These are phyloP conservation scores for Medicago ruthenica DNA, from an alignment of 306 rosid genomes.

Conservation along the genomic window DNA sequence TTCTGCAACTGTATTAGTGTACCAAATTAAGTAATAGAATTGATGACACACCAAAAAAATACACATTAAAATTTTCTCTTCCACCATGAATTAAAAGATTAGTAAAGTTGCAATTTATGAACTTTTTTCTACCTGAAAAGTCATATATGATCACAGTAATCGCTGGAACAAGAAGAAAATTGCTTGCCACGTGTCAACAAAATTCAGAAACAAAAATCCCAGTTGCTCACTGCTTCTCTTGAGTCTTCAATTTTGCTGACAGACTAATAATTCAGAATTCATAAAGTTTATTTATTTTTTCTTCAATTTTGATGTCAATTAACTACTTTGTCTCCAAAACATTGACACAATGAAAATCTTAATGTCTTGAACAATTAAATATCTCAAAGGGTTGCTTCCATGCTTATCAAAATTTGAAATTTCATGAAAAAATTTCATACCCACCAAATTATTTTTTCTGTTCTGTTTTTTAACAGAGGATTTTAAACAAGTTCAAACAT, in stretches of 20 bases:
- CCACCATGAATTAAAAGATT: constrained; percentile 31
- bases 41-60: neutral
- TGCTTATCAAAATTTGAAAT: constrained; percentile 32
- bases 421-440: constrained; percentile 25
- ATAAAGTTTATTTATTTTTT: neutral
- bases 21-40: constrained; percentile 26
- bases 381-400: constrained; percentile 21
- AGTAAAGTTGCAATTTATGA: constrained; percentile 1
- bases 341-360: constrained; percentile 12
- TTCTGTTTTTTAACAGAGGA: neutral
- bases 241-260: constrained; percentile 43
- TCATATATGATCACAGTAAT: constrained; percentile 45
- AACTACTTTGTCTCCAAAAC: constrained; percentile 3
- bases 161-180: constrained; percentile 30
- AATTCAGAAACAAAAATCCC: constrained; percentile 30
- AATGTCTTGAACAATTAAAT: constrained; percentile 4
- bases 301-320: constrained; percentile 3
- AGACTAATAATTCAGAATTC: constrained; percentile 40
- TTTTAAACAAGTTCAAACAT: constrained; percentile 27
- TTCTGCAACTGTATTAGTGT: constrained; percentile 38
- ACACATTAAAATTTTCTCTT: neutral
- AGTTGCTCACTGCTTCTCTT: constrained; percentile 17
- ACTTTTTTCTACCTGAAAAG: constrained; percentile 50
- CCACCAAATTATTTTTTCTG: neutral
- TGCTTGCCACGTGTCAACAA: constrained; percentile 40